These are phyloP conservation scores for Hortaea werneckii DNA, from an alignment of 2,329 filamentous ascomycete genomes.

Conservation along the genomic window DNA sequence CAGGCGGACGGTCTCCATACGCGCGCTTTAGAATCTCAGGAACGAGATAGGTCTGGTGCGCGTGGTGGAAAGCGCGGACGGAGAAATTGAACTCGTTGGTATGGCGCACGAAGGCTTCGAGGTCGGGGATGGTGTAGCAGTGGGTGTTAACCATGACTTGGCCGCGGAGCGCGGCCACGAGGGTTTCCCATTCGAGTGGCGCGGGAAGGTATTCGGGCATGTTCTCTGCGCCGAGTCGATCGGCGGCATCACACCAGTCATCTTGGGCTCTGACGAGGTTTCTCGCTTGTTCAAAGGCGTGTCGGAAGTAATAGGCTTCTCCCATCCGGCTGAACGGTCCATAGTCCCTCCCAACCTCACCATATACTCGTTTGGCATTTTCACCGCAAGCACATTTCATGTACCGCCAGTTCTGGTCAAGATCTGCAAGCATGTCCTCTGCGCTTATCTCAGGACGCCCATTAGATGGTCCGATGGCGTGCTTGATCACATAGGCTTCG, in stretches of 20 bases:
- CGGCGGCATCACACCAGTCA: constrained; percentile 56
- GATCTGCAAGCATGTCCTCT: constrained; percentile 54
- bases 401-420: constrained; percentile 55
- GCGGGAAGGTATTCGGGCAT: constrained; percentile 51
- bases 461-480: constrained; percentile 50
- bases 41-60: constrained; percentile 55
- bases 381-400: constrained; percentile 61
- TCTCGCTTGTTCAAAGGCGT: constrained; percentile 55
- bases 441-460: constrained; percentile 55
- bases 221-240: constrained; percentile 39
- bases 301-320: constrained; percentile 59
- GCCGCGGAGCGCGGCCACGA: constrained; percentile 53
- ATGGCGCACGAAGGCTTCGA: constrained; percentile 60
- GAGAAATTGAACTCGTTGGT: constrained; percentile 63
- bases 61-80: constrained; percentile 59
- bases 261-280: constrained; percentile 50
- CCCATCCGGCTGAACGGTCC: constrained; percentile 54
- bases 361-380: constrained; percentile 37
- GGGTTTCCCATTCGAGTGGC: constrained; percentile 53
- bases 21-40: constrained; percentile 46
- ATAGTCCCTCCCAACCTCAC: constrained; percentile 39
- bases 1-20: constrained; percentile 33
- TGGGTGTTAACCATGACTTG: constrained; percentile 62
- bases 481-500: constrained; percentile 60
- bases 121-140: constrained; percentile 58